Conservation (phyloP, 306 rosid species). For the Vigna reflexopilosa region DNA sequence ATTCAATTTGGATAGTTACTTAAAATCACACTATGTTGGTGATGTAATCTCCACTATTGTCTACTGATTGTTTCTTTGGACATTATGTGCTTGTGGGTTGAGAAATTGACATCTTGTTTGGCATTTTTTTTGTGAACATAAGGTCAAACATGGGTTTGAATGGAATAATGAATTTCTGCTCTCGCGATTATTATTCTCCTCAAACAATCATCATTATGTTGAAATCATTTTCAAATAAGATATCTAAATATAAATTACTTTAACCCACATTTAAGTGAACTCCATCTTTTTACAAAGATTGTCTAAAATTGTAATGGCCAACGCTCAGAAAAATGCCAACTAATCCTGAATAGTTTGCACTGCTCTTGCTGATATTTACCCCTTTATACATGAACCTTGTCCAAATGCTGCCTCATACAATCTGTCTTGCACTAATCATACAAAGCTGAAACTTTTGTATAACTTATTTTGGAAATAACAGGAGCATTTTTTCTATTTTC, state of each 20-base stretch:
- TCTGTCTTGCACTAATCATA: not conserved
- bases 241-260: not conserved
- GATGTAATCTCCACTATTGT: not conserved
- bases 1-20: slow-evolving; percentile 31
- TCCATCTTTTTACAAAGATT: not conserved
- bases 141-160: not conserved
- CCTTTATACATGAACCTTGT: not conserved
- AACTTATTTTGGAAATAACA: slow-evolving; percentile 13
- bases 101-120: not conserved
- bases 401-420: not conserved
- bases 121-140: not conserved
- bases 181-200: not conserved
- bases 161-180: not conserved
- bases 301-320: not conserved
- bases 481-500: slow-evolving; percentile 4
- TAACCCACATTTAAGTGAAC: not conserved
- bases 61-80: not conserved
- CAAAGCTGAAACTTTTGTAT: not conserved
- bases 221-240: not conserved
- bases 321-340: not conserved
- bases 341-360: slow-evolving; percentile 28
- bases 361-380: not conserved
- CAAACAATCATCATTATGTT: not conserved
- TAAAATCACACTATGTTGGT: slow-evolving; percentile 15
- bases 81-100: not conserved